A percentile compares a stretch with the other conserved stretches of the same genome.
These are phyloP conservation scores for Scheffersomyces cryptocercus DNA, from an alignment of 1,139 yeast species.

Conservation along the genomic window DNA sequence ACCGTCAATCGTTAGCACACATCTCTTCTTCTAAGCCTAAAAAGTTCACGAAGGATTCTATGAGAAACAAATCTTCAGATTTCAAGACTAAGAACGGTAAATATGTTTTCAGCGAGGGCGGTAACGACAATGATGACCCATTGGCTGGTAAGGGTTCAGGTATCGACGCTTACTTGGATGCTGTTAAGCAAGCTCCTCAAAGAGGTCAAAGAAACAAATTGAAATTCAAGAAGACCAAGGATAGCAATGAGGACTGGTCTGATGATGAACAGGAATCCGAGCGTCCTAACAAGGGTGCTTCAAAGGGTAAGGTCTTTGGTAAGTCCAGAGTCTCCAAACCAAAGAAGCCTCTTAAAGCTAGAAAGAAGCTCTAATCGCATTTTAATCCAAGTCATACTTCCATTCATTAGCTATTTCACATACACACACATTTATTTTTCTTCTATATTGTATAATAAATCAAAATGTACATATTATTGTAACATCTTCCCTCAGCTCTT, in stretches of 20 bases:
- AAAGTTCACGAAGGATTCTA: conserved; percentile 47
- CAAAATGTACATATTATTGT: no score
- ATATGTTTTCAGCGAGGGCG: conserved; percentile 43
- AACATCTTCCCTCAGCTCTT: no score
- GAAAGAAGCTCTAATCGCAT: conserved; percentile 49
- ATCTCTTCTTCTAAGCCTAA: conserved; percentile 84
- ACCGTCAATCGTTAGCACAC: conserved; percentile 79
- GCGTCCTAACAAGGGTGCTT: conserved; percentile 9
- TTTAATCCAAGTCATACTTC: no score
- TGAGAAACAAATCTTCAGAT: conserved; percentile 46
- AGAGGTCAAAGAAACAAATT: conserved; percentile 90
- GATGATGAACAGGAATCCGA: conserved; percentile 43
- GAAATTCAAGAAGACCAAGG: conserved; percentile 72
- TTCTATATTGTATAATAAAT: no score
- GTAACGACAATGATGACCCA: conserved; percentile 50
- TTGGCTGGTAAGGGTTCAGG: conserved; percentile 54
- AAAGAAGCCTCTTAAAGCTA: conserved; percentile 55
- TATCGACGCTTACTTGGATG: conserved; percentile 89
- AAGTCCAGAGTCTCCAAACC: conserved; percentile 37
- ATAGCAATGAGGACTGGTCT: conserved; percentile 54
- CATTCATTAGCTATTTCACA: no score
- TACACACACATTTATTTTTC: no score
- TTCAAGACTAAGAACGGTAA: conserved; percentile 58
- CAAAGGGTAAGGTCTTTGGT: conserved; percentile 14
- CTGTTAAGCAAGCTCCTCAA: conserved; percentile 88